Evolutionary conservation across 805 yeast species (phyloP).

Genomic region (Starmerella sp.): DNA sequence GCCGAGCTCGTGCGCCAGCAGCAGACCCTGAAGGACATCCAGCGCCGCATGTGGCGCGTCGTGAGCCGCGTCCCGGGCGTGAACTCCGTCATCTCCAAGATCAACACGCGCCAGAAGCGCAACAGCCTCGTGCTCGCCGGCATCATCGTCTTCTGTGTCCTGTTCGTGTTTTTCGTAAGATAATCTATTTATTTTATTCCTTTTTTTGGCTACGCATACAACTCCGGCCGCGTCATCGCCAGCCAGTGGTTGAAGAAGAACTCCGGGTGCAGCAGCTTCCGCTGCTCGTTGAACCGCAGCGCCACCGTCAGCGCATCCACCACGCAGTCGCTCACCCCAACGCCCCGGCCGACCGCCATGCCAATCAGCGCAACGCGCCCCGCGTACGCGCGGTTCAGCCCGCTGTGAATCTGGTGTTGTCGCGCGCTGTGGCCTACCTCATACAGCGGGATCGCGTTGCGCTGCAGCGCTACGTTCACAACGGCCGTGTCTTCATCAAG

Average conservation of each 20-base stretch:
- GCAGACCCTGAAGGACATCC: slow-evolving; percentile 49
- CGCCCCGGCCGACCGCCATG: slow-evolving; percentile 65
- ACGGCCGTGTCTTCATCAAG: slow-evolving; percentile 27
- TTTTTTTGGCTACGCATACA: slow-evolving; percentile 28
- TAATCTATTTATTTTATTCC: slow-evolving; percentile 36
- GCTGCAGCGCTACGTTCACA: slow-evolving; percentile 31
- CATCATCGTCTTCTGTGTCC: slow-evolving; percentile 60
- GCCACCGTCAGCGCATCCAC: slow-evolving; percentile 53
- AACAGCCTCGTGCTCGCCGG: slow-evolving; percentile 75
- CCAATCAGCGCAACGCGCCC: slow-evolving; percentile 56
- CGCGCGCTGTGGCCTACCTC: slow-evolving; percentile 52
- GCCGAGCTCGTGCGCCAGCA: slow-evolving; percentile 74
- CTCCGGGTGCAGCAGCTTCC: slow-evolving; percentile 26
- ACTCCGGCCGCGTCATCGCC: slow-evolving; percentile 22
- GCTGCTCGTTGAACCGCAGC: slow-evolving; percentile 26
- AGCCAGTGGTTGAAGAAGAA: slow-evolving; percentile 26
- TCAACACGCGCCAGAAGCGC: slow-evolving; percentile 78
- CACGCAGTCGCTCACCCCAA: slow-evolving; percentile 85
- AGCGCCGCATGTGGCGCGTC: slow-evolving; percentile 47
- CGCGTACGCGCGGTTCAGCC: slow-evolving; percentile 30
- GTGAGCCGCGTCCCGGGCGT: slow-evolving; percentile 73
- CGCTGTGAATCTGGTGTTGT: slow-evolving; percentile 30
- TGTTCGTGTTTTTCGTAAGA: slow-evolving; percentile 49
- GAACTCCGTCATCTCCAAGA: slow-evolving; percentile 59
- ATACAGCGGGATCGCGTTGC: slow-evolving; percentile 68